Conservation (phyloP, 805 yeast genomes). For the Isabelozyma rhagii region DNA sequence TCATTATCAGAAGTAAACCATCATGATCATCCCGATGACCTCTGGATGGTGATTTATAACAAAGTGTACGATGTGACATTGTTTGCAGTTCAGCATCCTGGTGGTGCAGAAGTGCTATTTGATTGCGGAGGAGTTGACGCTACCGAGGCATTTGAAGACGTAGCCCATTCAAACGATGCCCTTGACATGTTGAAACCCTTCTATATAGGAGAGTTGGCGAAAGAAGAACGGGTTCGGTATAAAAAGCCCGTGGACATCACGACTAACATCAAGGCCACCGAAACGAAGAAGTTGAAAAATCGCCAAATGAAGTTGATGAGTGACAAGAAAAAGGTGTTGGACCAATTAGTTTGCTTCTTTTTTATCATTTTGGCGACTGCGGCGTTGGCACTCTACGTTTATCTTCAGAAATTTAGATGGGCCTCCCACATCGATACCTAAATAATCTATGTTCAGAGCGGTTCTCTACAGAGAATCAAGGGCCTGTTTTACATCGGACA, state of each 20-base stretch:
- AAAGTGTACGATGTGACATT: slow-evolving; percentile 73
- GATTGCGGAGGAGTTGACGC: slow-evolving; percentile 81
- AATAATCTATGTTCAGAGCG: too few relatives aligned
- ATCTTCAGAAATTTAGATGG: slow-evolving; percentile 19
- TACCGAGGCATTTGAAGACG: slow-evolving; percentile 60
- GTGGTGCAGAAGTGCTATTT: slow-evolving; percentile 66
- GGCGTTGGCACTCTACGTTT: slow-evolving; percentile 11
- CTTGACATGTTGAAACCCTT: slow-evolving; percentile 27
- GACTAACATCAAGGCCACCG: background rate
- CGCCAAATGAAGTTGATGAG: slow-evolving; percentile 5
- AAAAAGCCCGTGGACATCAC: slow-evolving; percentile 8
- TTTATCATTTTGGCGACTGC: slow-evolving; percentile 11
- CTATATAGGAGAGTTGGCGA: slow-evolving; percentile 23
- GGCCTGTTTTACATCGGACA: too few relatives aligned
- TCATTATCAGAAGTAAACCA: slow-evolving; percentile 52
- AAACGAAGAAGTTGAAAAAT: background rate
- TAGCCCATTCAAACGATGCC: slow-evolving; percentile 35
- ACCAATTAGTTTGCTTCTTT: slow-evolving; percentile 7
- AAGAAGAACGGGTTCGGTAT: slow-evolving; percentile 13
- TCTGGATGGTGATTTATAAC: slow-evolving; percentile 83
- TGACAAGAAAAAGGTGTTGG: slow-evolving; percentile 4
- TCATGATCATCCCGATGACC: slow-evolving; percentile 72
- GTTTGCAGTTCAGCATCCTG: slow-evolving; percentile 79
- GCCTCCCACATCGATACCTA: background rate
- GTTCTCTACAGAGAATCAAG: too few relatives aligned